A percentile compares a stretch with the other conserved stretches of the same genome.
Conservation (phyloP, 495 filamentous ascomycete species). For the Podospora bellae-mahoneyi region DNA sequence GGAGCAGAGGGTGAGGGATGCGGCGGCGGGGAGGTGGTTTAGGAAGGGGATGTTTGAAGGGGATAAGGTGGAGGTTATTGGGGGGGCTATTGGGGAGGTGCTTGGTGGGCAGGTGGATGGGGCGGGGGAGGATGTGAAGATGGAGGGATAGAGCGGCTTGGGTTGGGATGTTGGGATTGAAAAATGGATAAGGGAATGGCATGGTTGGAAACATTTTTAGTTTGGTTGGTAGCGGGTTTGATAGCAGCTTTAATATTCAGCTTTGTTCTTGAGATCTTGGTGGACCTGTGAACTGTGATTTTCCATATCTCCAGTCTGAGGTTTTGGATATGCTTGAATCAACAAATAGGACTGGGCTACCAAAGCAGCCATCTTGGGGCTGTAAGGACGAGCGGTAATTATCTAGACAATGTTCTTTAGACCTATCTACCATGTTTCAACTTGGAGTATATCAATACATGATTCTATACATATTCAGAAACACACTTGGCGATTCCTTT, state of each 20-base stretch:
- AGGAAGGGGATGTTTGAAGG: neutral
- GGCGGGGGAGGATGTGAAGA: constrained; percentile 11
- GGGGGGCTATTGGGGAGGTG: constrained; percentile 30
- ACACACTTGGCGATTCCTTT: neutral
- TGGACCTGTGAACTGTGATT: too few relatives aligned
- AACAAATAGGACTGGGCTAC: neutral
- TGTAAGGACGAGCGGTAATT: neutral
- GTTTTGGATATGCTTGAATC: neutral
- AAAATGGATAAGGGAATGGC: neutral
- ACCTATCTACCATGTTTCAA: neutral
- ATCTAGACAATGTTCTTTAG: neutral
- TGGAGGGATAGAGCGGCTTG: neutral
- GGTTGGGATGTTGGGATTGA: too few relatives aligned
- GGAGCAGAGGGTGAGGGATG: constrained; percentile 39
- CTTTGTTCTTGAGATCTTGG: too few relatives aligned
- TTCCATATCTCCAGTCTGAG: neutral
- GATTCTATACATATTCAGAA: neutral
- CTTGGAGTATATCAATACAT: neutral
- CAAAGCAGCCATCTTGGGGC: too few relatives aligned
- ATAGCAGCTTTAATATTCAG: neutral
- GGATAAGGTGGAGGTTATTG: constrained; percentile 29
- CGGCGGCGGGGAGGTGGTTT: constrained; percentile 38
- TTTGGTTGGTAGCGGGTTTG: neutral
- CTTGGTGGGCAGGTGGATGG: constrained; percentile 13
- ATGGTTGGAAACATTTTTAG: neutral